A percentile compares a stretch with the other conserved stretches of the same genome.
Conservation (phyloP, 176 grass and related monocot genomes). For the Phyllostachys edulis region DNA sequence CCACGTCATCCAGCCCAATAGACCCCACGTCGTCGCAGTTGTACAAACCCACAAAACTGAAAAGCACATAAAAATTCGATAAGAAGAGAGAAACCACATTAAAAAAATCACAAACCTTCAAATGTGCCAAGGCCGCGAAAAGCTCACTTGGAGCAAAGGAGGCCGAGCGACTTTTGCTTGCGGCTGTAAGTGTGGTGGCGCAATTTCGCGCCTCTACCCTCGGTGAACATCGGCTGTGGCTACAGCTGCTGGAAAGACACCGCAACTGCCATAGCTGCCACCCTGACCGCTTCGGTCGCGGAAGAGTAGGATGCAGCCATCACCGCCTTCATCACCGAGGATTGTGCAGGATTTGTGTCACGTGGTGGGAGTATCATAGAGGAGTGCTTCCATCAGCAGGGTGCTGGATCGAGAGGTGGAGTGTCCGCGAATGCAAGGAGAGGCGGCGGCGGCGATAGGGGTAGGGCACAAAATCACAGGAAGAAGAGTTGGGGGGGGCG, state of each 20-base stretch:
- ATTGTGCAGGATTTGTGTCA: neutral
- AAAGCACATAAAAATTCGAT: slow-evolving; percentile 8
- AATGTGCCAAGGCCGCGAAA: neutral
- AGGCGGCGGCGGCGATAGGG: too few relatives aligned
- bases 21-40: slow-evolving; percentile 51
- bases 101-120: neutral
- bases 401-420: too few relatives aligned
- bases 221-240: neutral
- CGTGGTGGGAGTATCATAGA: neutral
- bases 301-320: slow-evolving; percentile 21
- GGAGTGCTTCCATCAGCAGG: too few relatives aligned
- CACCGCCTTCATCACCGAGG: neutral
- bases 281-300: neutral
- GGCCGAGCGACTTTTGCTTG: slow-evolving; percentile 66
- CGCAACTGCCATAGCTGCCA: neutral
- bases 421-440: too few relatives aligned
- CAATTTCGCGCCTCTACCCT: too few relatives aligned
- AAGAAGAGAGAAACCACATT: neutral
- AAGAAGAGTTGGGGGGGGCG: too few relatives aligned
- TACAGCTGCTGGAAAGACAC: neutral
- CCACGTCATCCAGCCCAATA: slow-evolving; percentile 70
- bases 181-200: too few relatives aligned
- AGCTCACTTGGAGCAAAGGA: slow-evolving; percentile 77
- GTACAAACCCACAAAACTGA: slow-evolving; percentile 70
- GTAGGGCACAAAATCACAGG: too few relatives aligned